Base-by-base conservation (phyloP, 495 filamentous ascomycete species). In the Penicillium coffeae region DNA sequence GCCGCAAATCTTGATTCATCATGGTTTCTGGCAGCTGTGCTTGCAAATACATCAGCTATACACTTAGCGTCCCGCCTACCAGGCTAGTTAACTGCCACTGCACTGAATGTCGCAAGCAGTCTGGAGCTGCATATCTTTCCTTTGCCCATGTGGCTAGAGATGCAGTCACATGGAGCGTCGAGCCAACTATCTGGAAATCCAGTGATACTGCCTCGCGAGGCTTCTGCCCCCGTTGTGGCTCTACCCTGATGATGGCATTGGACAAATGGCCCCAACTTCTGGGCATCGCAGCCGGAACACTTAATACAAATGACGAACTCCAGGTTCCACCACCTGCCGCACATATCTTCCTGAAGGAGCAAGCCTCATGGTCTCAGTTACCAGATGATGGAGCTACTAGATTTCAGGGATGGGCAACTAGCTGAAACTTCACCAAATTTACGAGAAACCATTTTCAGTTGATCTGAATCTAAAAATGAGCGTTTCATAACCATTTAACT, bases 331-430 rank as follows among this genome's bases (percentile, higher is more conserved):
- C 9, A 9, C 50, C 58, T 0, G 32, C 45, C 9, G 45, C 34
- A 38, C 65, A 69, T 51, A 69, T 66, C 8, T 65, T 65, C 13
- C 33, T 65, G 6, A 30, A 51, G 33, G 60, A 65, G 18, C 63
- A 63, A 27, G 63, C 55, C 1, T 38, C 42, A n/a, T 69, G 65
- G 65, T 66, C 42, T 45, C 37, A 51, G n/a, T 19, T 64, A 13
- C 50, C 60, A 3, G 47, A 61, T 14, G 63, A 69, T 48, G 63
- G 55, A 13, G 47, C 58, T 3, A 14, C 7, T 13, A n/a, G 41
- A 39, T 38, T 5, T 10, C 15, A 45, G 8, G 34, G 2, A 5
- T 49, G 51, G 51, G n/a, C n/a, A n/a, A n/a, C n/a, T n/a, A n/a
- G n/a, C n/a, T n/a, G n/a, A n/a, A n/a, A n/a, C n/a, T n/a, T n/a